Evolutionary conservation across 352 stramenopile genomes (phyloP).

Genomic region (Globisporangium okanoganense): DNA sequence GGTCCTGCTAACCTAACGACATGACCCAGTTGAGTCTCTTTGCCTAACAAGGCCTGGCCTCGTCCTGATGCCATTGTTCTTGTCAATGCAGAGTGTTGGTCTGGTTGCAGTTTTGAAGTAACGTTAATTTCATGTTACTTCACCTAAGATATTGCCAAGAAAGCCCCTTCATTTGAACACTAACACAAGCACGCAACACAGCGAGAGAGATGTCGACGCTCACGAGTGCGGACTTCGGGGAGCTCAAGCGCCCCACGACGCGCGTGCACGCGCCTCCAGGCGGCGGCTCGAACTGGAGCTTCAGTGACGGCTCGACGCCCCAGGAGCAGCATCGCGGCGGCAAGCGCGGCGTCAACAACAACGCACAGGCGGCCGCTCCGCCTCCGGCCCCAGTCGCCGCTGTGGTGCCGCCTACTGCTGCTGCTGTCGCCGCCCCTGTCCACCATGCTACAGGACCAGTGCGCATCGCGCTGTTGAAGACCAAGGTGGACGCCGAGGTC

Average conservation of each 20-base stretch:
- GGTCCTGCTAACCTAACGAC: neutral
- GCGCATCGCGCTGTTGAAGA: slow-evolving; percentile 77
- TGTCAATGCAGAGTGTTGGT: neutral
- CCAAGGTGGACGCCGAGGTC: slow-evolving; percentile 61
- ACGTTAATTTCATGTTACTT: neutral
- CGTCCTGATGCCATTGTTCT: neutral
- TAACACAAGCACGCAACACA: neutral
- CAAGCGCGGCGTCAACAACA: slow-evolving; percentile 13
- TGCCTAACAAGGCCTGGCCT: neutral
- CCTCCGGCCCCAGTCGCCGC: slow-evolving; percentile 17
- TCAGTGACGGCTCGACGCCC: slow-evolving; percentile 31
- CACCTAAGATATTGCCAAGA: neutral
- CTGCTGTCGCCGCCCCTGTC: slow-evolving; percentile 7
- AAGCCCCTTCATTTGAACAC: neutral
- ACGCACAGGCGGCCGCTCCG: neutral
- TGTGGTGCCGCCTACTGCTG: slow-evolving; percentile 2
- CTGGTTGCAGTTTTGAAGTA: neutral
- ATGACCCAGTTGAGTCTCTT: neutral
- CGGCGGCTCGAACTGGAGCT: slow-evolving; percentile 76
- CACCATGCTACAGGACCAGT: slow-evolving; percentile 15
- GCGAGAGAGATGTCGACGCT: slow-evolving; percentile 64
- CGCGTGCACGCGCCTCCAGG: slow-evolving; percentile 77
- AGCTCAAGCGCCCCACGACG: slow-evolving; percentile 81
- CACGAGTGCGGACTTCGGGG: slow-evolving; percentile 77
- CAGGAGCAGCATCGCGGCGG: slow-evolving; percentile 18